Evolutionary conservation across 208 protist species (phyloP), one percentile per base, ranked within the genome.

Genomic region (Tritrichomonas musculus): DNA sequence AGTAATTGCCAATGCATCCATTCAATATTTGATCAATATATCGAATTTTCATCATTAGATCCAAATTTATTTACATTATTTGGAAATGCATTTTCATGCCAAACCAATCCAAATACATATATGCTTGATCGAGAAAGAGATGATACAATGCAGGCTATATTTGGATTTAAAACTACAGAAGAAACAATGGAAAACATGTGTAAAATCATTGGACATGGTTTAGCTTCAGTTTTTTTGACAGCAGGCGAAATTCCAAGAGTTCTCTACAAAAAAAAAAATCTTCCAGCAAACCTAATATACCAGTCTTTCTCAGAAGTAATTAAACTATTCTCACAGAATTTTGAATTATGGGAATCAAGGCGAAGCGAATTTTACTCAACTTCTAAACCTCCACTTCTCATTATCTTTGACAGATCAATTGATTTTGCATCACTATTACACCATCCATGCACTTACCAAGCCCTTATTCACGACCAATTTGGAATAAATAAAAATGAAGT

Each of bases 341-440:
- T 82, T 41, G 73, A 82, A 53, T 82, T 82, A 53, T 82, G 73
- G 73, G 73, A 82, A 11, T 53, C 39, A 20, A 82, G 73, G 41
- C n/a, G 41, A 36, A 82, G 41, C 73, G 25, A 82, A 82, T n/a
- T n/a, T n/a, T n/a, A n/a, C n/a, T n/a, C n/a, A n/a, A 47, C 73
- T 8, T 0, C 33, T 13, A 47, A 50, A 82, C n/a, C 73, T n/a
- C 73, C 73, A 27, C 50, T 82, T 53, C 41, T 82, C 4, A 82
- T 82, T 8, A 25, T 82, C 25, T 30, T 82, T 47, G 73, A 82
- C 50, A 33, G 73, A 11, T 53, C 73, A 20, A 30, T 82, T 17
- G 73, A 82, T 82, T 82, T 82, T 47, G 17, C 33, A 30, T 47
- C 41, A 33, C n/a, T 14, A 50, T 30, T 82, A 1, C 73, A 82